Evolutionary conservation across 73 alveolate genomes (phyloP), one percentile per base, ranked within the genome.

Genomic region (Durusdinium trenchii): DNA sequence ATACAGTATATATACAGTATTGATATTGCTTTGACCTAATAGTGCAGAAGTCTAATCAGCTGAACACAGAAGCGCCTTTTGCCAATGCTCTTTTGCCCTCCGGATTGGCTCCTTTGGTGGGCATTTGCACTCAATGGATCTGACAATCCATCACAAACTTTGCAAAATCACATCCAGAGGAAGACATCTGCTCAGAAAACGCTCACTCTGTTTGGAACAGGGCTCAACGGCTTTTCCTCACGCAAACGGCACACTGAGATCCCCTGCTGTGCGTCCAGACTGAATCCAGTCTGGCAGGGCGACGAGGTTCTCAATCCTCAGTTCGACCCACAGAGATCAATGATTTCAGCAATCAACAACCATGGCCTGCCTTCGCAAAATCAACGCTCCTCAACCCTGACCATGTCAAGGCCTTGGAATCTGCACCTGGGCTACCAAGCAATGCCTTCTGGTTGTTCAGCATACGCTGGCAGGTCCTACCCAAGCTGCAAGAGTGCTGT

Each of bases 381-480:
- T 32, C 81, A 1, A 32, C 46, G 42, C 18, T 23, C 18, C 30
- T 32, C 30, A 0, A 60, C 4, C 30, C 30, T 60, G 18, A 32
- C 73, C 7, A 32, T 23, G 3, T 32, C 1, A 2, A 23, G 30
- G 73, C 30, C 73, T 60, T 60, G 18, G 30, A 23, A 60, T 23
- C 3, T 60, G 18, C n/a, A 60, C 48, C 92, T 82, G 92, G 46
- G 92, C 71, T 47, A 20, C 94, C 87, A 6, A 1, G 89, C 98
- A 91, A 78, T 35, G 61, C 89, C 36, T 91, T 91, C 79, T 76
- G 98, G n/a, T 91, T 91, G 98, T 91, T 91, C 61, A 91, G 84
- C 98, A 91, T 91, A 32, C 98, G 89, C n/a, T 91, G 98, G 98
- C 98, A 91, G 14, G 98, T 91, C 98, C 98, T 91, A 45, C 57